These are phyloP conservation scores for Eucalyptus tenuipes DNA, from an alignment of 345 rosid species.

Conservation along the genomic window DNA sequence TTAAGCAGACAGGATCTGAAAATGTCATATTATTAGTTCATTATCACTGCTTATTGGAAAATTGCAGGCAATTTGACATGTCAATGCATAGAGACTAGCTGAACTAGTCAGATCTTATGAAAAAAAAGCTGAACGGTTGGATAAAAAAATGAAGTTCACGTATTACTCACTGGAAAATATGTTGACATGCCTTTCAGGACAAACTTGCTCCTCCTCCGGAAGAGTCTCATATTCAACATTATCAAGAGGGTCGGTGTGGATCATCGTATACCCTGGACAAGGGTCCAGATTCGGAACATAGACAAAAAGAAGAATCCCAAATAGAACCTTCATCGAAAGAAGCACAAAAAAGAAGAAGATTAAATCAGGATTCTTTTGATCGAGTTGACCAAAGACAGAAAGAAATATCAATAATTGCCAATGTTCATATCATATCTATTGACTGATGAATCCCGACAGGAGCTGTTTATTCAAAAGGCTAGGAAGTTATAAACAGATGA, in stretches of 20 bases:
- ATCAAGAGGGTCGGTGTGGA: constrained; percentile 31
- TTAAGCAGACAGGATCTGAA: not conserved
- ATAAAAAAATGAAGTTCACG: not conserved
- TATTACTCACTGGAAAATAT: constrained; percentile 64
- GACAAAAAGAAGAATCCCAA: constrained; percentile 59
- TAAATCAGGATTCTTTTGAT: not conserved
- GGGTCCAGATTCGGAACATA: constrained; percentile 66
- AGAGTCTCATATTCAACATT: constrained; percentile 67
- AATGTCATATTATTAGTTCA: not conserved
- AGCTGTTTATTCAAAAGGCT: not conserved
- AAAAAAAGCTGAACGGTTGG: not conserved
- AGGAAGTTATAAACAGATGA: not conserved
- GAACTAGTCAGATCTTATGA: not conserved
- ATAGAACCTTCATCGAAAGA: constrained; percentile 43
- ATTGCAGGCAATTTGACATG: not conserved
- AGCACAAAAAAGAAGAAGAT: not conserved
- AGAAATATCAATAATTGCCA: not conserved
- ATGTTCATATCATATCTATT: not conserved
- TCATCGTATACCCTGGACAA: constrained; percentile 47
- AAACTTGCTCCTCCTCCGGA: constrained; percentile 55
- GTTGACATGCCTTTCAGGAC: constrained; percentile 68
- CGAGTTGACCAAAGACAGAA: not conserved
- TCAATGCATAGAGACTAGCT: not conserved
- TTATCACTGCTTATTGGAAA: not conserved
- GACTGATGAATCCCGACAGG: not conserved